phyloP scores from a whole-genome alignment of 139 green algal species.

The Picocystis salinarum region DNA sequence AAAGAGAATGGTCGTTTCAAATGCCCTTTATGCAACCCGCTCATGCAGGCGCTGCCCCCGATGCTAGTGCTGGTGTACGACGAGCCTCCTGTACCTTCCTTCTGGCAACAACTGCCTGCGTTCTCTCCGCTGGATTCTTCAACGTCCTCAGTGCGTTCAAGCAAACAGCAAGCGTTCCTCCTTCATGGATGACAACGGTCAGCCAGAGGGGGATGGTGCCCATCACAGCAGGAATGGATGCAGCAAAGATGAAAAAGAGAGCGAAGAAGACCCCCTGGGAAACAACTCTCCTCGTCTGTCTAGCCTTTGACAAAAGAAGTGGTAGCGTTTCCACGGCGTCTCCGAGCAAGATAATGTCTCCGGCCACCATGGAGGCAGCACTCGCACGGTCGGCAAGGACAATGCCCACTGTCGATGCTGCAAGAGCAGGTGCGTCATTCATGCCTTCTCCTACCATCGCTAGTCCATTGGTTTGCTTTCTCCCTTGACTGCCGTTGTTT shows the following conservation, averaged over 20 bases:
- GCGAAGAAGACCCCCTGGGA: conserved; percentile 1
- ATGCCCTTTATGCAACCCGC: too few relatives aligned
- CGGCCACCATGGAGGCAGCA: conserved; percentile 12
- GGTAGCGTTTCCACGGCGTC: conserved; percentile 15
- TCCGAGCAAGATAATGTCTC: conserved; percentile 19
- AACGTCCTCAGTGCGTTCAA: conserved; percentile 18
- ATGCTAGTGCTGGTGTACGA: too few relatives aligned
- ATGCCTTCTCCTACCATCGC: conserved; percentile 25
- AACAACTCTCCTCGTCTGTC: conserved; percentile 14
- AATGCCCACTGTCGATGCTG: conserved; percentile 19
- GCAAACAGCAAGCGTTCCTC: conserved; percentile 17
- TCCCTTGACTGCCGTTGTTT: conserved; percentile 5
- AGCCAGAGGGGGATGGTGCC: conserved; percentile 18
- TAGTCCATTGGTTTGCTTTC: conserved; percentile 6
- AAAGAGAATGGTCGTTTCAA: too few relatives aligned
- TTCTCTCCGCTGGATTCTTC: too few relatives aligned
- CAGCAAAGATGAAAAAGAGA: conserved; percentile 10
- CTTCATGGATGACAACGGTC: conserved; percentile 18
- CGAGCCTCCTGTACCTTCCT: too few relatives aligned
- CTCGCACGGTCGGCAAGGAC: conserved; percentile 16
- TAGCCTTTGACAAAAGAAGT: conserved; percentile 18
- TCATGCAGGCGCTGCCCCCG: too few relatives aligned
- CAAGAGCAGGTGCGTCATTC: conserved; percentile 22
- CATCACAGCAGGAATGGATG: conserved; percentile 5
- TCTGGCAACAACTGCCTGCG: too few relatives aligned